Evolutionary conservation across 1,284 basidiomycete species (phyloP), one percentile per base, ranked within the genome.

Genomic region (Pisolithus thermaeus): DNA sequence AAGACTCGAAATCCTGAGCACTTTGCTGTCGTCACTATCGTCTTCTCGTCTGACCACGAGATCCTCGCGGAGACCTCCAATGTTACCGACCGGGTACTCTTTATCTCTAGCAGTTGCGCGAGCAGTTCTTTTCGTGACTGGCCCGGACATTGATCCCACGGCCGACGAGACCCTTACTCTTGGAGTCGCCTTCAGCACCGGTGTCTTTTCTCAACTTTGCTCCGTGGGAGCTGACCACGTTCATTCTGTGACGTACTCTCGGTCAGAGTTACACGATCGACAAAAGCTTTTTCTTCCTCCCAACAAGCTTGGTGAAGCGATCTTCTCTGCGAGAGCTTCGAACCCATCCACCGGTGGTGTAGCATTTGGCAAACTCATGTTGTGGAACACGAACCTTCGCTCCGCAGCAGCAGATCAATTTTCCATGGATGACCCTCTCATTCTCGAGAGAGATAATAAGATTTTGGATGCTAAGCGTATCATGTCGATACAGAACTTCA

Each of bases 71-170:
- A 72, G 76, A 47, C 65, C 66, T 43, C 65, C 53, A 41, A 25
- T 16, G 2, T 37, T 84, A 23, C 81, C 83, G 4, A 63, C 72
- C 16, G 87, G 89, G 2, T 58, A 87, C 25, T 72, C 76, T 11
- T 60, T 75, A 16, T 79, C 83, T n/a, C 35, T 86, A 30, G 77
- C 86, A 0, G 58, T 92, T 28, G 80, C 76, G 1, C 76, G 77
- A n/a, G 70, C 89, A 45, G 80, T 84, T 42, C 58, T 88, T 9
- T 83, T 90, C 52, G 62, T 91, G 38, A 89, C 89, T 5, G 80
- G 86, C 18, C 78, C 77, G 35, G 92, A 94, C 62, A 75, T 92
- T 46, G 90, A 89, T 55, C 88, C 89, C 0, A 69, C 76, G 0
- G 84, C 87, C 58, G 73, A 77, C 18, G 66, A 80, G 49, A 80